phyloP scores from a whole-genome alignment of 495 filamentous ascomycete genomes.

The Penicillium bovifimosum region DNA sequence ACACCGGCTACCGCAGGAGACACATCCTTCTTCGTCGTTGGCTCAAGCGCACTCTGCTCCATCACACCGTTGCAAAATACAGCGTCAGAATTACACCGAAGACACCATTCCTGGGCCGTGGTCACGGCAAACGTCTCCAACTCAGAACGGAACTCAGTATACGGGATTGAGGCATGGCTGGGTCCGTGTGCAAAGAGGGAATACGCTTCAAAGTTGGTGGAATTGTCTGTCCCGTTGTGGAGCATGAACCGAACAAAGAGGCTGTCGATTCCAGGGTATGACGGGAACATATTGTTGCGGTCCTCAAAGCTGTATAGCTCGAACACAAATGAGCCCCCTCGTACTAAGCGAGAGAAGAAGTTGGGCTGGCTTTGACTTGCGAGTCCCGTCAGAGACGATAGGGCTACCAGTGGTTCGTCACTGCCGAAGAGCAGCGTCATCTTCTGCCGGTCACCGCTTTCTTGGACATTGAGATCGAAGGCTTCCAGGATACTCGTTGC shows the following conservation, averaged over 20 bases:
- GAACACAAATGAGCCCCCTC: constrained; percentile 63
- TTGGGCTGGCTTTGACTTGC: constrained; percentile 43
- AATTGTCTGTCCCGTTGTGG: constrained; percentile 64
- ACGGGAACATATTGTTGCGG: constrained; percentile 28
- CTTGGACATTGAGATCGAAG: constrained; percentile 47
- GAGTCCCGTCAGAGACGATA: constrained; percentile 66
- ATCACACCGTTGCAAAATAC: constrained; percentile 51
- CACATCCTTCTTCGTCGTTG: constrained; percentile 15
- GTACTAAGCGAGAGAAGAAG: constrained; percentile 66
- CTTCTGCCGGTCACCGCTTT: constrained; percentile 38
- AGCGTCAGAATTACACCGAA: constrained; percentile 55
- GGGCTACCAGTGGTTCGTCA: constrained; percentile 65
- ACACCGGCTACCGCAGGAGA: constrained; percentile 48
- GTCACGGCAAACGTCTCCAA: constrained; percentile 58
- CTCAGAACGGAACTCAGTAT: constrained; percentile 54
- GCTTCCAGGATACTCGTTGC: constrained; percentile 54
- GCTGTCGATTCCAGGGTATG: constrained; percentile 50
- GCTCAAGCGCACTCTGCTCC: background rate
- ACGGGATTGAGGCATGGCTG: constrained; percentile 49
- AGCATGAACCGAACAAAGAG: constrained; percentile 72
- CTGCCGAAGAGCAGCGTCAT: constrained; percentile 64
- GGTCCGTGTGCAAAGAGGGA: constrained; percentile 55
- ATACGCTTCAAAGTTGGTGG: constrained; percentile 4
- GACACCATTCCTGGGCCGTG: constrained; percentile 62
- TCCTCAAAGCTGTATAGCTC: constrained; percentile 63